Percentiles rank a stretch among this genome's conserved stretches.
Evolutionary conservation across 192 early-diverging fungal species (phyloP).

Genomic region (Linnemannia exigua): DNA sequence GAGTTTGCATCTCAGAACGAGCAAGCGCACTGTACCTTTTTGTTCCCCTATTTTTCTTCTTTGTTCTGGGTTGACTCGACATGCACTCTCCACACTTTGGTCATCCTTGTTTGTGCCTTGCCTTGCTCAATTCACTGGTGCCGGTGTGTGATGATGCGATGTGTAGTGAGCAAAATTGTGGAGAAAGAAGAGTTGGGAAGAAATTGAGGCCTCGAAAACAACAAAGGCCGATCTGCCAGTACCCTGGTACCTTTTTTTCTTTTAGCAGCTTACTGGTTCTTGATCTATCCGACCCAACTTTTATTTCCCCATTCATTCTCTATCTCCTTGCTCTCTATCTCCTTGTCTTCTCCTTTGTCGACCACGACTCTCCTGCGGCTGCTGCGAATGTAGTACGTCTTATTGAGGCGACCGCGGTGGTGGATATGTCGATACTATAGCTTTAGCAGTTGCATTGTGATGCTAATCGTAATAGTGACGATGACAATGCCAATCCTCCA

Average conservation of each 20-base stretch:
- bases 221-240: background rate
- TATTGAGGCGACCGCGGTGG: background rate
- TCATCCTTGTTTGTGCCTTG: background rate
- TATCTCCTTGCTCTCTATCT: background rate
- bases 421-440: background rate
- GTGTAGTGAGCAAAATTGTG: background rate
- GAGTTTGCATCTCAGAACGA: background rate
- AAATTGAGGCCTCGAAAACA: background rate
- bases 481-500: background rate
- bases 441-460: background rate
- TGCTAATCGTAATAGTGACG: background rate
- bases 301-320: background rate
- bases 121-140: background rate
- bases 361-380: background rate
- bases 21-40: background rate
- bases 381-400: no score
- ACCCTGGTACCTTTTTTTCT: background rate
- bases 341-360: background rate
- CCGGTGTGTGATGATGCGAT: background rate
- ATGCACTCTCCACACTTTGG: background rate
- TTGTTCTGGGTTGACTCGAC: background rate
- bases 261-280: background rate
- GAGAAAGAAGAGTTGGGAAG: slow-evolving; percentile 2
- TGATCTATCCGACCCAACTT: background rate
- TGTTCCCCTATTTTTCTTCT: background rate